Evolutionary conservation across 768 basidiomycete genomes (phyloP).

Genomic region (Phaeotremella fagi): DNA sequence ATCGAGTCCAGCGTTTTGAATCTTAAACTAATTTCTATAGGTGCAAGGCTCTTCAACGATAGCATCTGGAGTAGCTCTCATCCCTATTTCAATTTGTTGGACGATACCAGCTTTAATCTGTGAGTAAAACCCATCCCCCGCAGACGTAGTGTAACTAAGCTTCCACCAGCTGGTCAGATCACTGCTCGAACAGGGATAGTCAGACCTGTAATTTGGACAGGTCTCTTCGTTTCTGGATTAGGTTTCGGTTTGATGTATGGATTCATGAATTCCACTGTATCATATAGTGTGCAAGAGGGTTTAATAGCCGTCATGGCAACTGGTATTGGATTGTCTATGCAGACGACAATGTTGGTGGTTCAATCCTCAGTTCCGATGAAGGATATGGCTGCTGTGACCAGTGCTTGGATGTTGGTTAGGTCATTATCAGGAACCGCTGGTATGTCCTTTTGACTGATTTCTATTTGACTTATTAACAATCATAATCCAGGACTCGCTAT

Average conservation of each 20-base stretch:
- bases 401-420: slow-evolving; percentile 34
- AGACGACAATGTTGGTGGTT: slow-evolving; percentile 39
- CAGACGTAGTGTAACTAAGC: too few species aligned
- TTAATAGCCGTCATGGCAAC: slow-evolving; percentile 25
- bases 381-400: slow-evolving; percentile 45
- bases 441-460: too few species aligned
- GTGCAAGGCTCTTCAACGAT: slow-evolving; percentile 15
- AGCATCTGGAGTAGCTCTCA: slow-evolving; percentile 29
- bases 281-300: slow-evolving; percentile 24
- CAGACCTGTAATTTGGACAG: slow-evolving; percentile 41
- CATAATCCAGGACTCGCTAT: slow-evolving; percentile 31
- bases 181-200: slow-evolving; percentile 27
- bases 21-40: too few species aligned
- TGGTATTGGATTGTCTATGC: slow-evolving; percentile 35
- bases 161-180: slow-evolving; percentile 42
- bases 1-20: too few species aligned
- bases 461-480: too few species aligned
- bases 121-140: too few species aligned
- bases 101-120: slow-evolving; percentile 11
- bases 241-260: slow-evolving; percentile 30
- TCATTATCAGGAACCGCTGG: slow-evolving; percentile 37
- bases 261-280: slow-evolving; percentile 9
- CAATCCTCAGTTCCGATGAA: slow-evolving; percentile 42
- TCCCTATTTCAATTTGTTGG: slow-evolving; percentile 34
- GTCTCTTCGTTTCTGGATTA: slow-evolving; percentile 24